Percentiles rank a stretch among this genome's conserved stretches.
phyloP scores from a whole-genome alignment of 176 grass and related monocot genomes.

The Cymbopogon citratus region DNA sequence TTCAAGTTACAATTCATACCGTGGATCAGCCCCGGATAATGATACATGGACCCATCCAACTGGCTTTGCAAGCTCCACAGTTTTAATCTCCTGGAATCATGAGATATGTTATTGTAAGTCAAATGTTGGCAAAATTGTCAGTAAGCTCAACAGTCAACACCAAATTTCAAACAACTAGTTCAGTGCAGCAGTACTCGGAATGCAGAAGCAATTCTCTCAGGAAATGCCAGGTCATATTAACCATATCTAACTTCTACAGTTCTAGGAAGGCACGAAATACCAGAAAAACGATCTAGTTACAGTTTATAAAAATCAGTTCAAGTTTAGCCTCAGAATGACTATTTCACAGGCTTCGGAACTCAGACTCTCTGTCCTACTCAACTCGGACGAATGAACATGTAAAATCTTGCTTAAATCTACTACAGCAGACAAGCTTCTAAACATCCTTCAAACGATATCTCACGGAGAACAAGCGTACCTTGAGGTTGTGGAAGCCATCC shows the following conservation, averaged over 20 bases:
- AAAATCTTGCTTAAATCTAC: background rate
- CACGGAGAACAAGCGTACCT: constrained; percentile 38
- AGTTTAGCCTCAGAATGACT: background rate
- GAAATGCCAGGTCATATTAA: background rate
- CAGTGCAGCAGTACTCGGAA: background rate
- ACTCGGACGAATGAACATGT: background rate
- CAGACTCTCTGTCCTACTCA: background rate
- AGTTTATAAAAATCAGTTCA: background rate
- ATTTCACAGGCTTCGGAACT: background rate
- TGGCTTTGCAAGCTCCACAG: constrained; percentile 84
- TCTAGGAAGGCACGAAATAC: background rate
- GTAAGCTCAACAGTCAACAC: background rate
- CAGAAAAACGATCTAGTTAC: background rate
- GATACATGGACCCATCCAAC: constrained; percentile 91
- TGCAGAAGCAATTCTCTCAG: background rate
- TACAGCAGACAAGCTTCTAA: background rate
- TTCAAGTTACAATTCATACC: constrained; percentile 39
- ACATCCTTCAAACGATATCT: background rate
- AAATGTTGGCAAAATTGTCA: background rate
- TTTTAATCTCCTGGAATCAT: constrained; percentile 81
- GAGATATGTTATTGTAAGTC: background rate
- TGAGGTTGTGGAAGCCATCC: constrained; percentile 97
- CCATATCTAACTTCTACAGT: background rate
- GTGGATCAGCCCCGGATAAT: constrained; percentile 74
- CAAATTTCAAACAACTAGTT: background rate